These are phyloP conservation scores for Colletotrichum sp. DNA, from an alignment of 2,329 filamentous ascomycete genomes.

Conservation along the genomic window DNA sequence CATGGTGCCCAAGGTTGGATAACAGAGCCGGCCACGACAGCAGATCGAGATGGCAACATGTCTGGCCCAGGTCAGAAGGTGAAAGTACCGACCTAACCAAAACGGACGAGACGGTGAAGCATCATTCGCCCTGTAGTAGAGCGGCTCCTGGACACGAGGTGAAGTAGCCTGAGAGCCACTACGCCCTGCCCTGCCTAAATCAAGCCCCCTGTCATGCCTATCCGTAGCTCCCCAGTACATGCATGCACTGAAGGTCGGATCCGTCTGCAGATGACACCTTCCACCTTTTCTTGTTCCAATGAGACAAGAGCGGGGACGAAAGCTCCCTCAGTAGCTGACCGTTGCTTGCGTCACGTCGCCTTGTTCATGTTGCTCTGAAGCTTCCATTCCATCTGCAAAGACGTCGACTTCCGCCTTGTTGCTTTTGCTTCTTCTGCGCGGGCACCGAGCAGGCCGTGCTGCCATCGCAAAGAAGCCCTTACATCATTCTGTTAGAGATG, in stretches of 20 bases:
- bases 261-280: constrained; percentile 23
- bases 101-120: not conserved
- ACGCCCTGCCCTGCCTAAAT: not conserved
- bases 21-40: not conserved
- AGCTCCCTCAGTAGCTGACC: not conserved
- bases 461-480: not conserved
- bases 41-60: not conserved
- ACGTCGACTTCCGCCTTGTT: not conserved
- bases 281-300: not conserved
- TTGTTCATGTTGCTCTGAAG: not conserved
- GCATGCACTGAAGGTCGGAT: constrained; percentile 20
- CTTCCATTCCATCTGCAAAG: not conserved
- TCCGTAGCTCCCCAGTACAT: constrained; percentile 6
- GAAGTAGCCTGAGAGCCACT: not conserved
- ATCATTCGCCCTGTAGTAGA: not conserved
- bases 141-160: not conserved
- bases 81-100: not conserved
- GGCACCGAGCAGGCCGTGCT: not conserved
- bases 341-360: constrained; percentile 4
- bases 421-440: not conserved
- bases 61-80: not conserved
- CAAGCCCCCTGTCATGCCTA: not conserved
- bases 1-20: not conserved
- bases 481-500: constrained; percentile 14
- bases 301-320: constrained; percentile 13